phyloP scores from a whole-genome alignment of 305 asterid genomes.

The Solanum hybrid region DNA sequence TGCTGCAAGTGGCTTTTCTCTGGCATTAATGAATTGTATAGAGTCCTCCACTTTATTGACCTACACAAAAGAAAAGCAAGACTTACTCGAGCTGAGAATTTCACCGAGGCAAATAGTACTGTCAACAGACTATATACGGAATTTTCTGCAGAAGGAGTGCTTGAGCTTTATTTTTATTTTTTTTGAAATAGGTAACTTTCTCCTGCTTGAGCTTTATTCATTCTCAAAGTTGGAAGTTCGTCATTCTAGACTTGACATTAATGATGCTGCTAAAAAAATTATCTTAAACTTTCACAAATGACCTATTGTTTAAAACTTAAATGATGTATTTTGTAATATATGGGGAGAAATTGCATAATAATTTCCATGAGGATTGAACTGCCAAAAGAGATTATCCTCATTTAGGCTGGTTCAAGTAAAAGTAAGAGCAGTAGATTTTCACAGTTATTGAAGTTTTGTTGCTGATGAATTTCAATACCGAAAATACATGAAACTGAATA shows the following conservation, averaged over 20 bases:
- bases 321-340: not conserved
- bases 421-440: not conserved
- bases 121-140: not conserved
- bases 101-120: not conserved
- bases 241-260: not conserved
- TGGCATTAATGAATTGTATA: conserved; percentile 43
- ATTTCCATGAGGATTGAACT: not conserved
- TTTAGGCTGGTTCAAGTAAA: not conserved
- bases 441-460: not conserved
- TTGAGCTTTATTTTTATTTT: not conserved
- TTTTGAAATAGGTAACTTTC: not conserved
- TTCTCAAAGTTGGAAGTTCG: not conserved
- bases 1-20: conserved; percentile 87
- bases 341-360: not conserved
- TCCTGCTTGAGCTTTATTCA: not conserved
- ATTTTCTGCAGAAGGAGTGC: not conserved
- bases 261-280: not conserved
- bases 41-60: conserved; percentile 61
- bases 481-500: not conserved
- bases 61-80: conserved; percentile 24
- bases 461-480: not conserved
- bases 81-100: not conserved
- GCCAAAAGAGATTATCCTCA: not conserved
- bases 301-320: not conserved
- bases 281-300: not conserved